These are phyloP conservation scores for Arabis alpina DNA, from an alignment of 345 rosid genomes.

Conservation along the genomic window DNA sequence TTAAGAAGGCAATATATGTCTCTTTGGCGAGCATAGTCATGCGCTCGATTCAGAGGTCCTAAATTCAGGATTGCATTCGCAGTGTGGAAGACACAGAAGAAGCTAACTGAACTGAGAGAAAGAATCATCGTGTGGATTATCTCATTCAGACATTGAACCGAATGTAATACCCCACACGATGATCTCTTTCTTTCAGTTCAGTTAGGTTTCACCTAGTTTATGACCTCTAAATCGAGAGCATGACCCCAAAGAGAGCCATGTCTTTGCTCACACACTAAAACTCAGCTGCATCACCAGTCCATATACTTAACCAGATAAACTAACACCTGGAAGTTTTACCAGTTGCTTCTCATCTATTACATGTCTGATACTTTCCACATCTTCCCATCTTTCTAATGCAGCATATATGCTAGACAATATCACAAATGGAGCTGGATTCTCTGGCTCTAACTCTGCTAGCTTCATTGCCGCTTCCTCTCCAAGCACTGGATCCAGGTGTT, in stretches of 20 bases:
- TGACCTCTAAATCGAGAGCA: not conserved
- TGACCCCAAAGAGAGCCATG: not conserved
- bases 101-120: conserved; percentile 10
- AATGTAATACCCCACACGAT: conserved; percentile 16
- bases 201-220: conserved; percentile 5
- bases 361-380: conserved; percentile 58
- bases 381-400: conserved; percentile 58
- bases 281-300: not conserved
- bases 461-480: conserved; percentile 58
- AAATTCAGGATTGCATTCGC: not conserved
- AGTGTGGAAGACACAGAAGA: conserved; percentile 14
- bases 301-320: conserved; percentile 47
- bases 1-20: not conserved
- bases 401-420: conserved; percentile 64
- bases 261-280: not conserved
- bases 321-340: conserved; percentile 53
- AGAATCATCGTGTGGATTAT: conserved; percentile 20
- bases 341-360: conserved; percentile 52
- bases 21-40: not conserved
- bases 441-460: conserved; percentile 58
- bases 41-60: not conserved
- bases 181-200: conserved; percentile 22
- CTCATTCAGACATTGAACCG: conserved; percentile 21
- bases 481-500: conserved; percentile 51
- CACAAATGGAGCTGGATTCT: conserved; percentile 60